Evolutionary conservation across 1,139 yeast genomes (phyloP), one percentile per base, ranked within the genome.

Genomic region (Candida gigantensis): DNA sequence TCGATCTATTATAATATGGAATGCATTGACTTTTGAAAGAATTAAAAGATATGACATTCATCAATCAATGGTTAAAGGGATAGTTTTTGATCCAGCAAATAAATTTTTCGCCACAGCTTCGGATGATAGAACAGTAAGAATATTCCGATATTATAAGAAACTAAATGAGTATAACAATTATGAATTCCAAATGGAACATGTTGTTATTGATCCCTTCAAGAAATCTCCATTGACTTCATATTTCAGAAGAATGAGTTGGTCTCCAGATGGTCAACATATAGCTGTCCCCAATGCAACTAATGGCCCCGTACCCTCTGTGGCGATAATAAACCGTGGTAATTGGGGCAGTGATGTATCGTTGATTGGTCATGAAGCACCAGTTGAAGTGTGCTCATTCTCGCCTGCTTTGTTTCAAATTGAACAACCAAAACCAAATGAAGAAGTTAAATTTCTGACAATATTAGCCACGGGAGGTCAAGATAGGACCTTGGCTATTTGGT

Each of bases 261-360:
- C 97, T 0, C 98, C 98, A 0, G 97, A 92, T 60, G 98, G 98
- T 1, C 94, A 87, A 56, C 92, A 86, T 52, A 85, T 92, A 35
- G 97, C 97, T 0, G 96, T 87, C 0, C 96, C 98, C 0, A 94
- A 92, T 60, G 97, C 98, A 2, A 88, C 95, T 7, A 92, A 94
- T 58, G 97, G 97, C 0, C 97, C 97, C 0, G 94, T 92, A 1
- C 80, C 96, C 1, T 82, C 96, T 0, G 92, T 89, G 5, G 92
- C 90, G 0, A 79, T 92, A 24, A 81, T 92, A 19, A 84, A 85
- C 47, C 73, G 98, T 61, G 98, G 97, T 18, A 83, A 76, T 36
- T 94, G 99, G 99, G 90, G 84, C 32, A 74, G 89, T 8, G 95
- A 87, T 44, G 74, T 90, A 34, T 83, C 94, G 39, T 72, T 92